A percentile compares a stretch with the other conserved stretches of the same genome.
phyloP scores from a whole-genome alignment of 371 early-diverging fungal species.

The Fennellomyces sp. region DNA sequence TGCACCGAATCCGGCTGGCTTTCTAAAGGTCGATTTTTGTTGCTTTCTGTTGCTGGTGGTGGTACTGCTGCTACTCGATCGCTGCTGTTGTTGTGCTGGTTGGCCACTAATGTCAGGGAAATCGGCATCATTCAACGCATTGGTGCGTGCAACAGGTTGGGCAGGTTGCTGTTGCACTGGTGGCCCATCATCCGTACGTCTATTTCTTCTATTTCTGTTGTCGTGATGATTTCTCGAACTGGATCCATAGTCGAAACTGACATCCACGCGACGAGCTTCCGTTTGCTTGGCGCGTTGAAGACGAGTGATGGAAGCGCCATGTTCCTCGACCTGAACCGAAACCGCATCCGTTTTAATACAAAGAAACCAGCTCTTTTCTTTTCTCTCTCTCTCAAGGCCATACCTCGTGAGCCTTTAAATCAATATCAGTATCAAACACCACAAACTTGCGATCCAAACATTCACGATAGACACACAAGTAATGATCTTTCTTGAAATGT shows the following conservation, averaged over 20 bases:
- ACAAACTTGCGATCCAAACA: conserved; percentile 95
- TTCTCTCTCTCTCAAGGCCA: too few species aligned
- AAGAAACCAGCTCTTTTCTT: not conserved
- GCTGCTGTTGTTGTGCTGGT: not conserved
- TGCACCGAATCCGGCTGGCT: conserved; percentile 35
- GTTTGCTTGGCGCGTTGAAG: conserved; percentile 37
- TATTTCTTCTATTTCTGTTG: conserved; percentile 15
- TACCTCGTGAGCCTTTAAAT: conserved; percentile 85
- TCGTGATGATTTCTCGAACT: conserved; percentile 18
- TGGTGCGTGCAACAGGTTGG: not conserved
- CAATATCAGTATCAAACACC: conserved; percentile 92
- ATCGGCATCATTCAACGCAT: conserved; percentile 12
- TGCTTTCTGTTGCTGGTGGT: conserved; percentile 11
- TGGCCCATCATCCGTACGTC: not conserved
- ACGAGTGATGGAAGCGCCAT: conserved; percentile 36
- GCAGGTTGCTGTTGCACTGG: conserved; percentile 9
- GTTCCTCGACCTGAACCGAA: conserved; percentile 38
- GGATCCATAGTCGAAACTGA: conserved; percentile 60
- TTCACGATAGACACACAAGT: conserved; percentile 74
- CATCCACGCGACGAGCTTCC: conserved; percentile 54
- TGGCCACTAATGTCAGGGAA: conserved; percentile 34
- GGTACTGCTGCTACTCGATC: not conserved
- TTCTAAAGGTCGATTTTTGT: conserved; percentile 17
- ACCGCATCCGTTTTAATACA: not conserved
- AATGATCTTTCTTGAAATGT: conserved; percentile 88